These are phyloP conservation scores for Huntiella savannae DNA, from an alignment of 2,329 filamentous ascomycete genomes.

Conservation along the genomic window DNA sequence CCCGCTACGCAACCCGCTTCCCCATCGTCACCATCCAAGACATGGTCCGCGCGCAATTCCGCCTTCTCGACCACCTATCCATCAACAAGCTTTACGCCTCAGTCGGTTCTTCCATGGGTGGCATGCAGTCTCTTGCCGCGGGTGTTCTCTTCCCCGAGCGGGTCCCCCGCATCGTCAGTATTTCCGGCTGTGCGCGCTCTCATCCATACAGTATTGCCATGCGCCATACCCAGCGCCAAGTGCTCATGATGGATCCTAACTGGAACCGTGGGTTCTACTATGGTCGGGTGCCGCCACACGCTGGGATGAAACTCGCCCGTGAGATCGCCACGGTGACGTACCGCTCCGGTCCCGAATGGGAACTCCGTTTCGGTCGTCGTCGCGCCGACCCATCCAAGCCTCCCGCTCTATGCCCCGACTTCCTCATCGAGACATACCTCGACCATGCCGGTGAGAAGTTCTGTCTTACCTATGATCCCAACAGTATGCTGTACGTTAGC, in stretches of 20 bases:
- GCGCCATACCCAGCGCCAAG: slow-evolving; percentile 92
- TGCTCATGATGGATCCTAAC: slow-evolving; percentile 96
- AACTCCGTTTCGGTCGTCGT: slow-evolving; percentile 75
- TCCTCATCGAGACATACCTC: slow-evolving; percentile 92
- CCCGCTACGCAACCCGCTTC: slow-evolving; percentile 83
- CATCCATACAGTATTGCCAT: slow-evolving; percentile 98
- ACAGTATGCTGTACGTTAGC: slow-evolving; percentile 86
- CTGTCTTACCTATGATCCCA: slow-evolving; percentile 88
- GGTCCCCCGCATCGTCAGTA: slow-evolving; percentile 66
- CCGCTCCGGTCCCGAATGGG: slow-evolving; percentile 91
- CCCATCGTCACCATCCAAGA: slow-evolving; percentile 91
- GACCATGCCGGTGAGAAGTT: slow-evolving; percentile 98
- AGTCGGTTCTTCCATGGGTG: slow-evolving; percentile 93
- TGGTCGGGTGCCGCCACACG: slow-evolving; percentile 68
- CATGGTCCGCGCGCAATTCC: slow-evolving; percentile 93
- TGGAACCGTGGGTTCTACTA: slow-evolving; percentile 96
- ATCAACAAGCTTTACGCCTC: slow-evolving; percentile 72
- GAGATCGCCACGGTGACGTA: slow-evolving; percentile 98
- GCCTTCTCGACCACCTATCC: slow-evolving; percentile 60
- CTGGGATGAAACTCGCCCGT: slow-evolving; percentile 92
- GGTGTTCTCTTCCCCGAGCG: slow-evolving; percentile 68
- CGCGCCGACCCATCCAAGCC: slow-evolving; percentile 72
- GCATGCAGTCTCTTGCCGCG: slow-evolving; percentile 87
- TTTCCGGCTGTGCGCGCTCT: slow-evolving; percentile 81
- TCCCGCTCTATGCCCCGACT: slow-evolving; percentile 89